A percentile compares a stretch with the other conserved stretches of the same genome.
Conservation (phyloP, 208 protist genomes). For the Naegleria fowleri region DNA sequence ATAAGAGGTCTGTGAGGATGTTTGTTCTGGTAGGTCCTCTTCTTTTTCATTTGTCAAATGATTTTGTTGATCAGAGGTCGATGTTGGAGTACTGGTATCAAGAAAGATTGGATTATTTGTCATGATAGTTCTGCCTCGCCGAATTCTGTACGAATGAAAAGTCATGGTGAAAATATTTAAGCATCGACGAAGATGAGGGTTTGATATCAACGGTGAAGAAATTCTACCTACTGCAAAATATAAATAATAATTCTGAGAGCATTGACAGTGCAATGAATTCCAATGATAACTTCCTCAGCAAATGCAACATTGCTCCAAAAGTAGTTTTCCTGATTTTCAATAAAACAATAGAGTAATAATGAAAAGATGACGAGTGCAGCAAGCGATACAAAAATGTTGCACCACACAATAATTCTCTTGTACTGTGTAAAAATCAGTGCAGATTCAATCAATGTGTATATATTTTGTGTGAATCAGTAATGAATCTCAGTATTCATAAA, state of each 20-base stretch:
- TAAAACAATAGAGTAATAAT: neutral
- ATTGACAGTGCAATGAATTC: neutral
- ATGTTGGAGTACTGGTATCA: neutral
- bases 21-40: too few relatives aligned
- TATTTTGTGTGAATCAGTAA: too few relatives aligned
- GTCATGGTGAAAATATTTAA: too few relatives aligned
- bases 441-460: too few relatives aligned
- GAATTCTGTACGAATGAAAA: too few relatives aligned
- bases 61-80: too few relatives aligned
- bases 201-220: neutral
- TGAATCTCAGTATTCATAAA: too few relatives aligned
- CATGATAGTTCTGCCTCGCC: neutral
- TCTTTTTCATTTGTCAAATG: too few relatives aligned
- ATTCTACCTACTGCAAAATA: neutral
- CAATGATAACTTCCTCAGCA: neutral
- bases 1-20: too few relatives aligned
- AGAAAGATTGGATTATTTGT: neutral
- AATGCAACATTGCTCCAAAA: slow-evolving; percentile 1
- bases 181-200: too few relatives aligned
- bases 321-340: neutral
- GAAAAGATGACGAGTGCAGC: neutral
- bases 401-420: neutral
- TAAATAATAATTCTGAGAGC: neutral
- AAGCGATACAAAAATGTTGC: neutral
- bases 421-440: neutral